Base-by-base conservation (phyloP, 768 basidiomycete genomes). In the Chalciporus chontae region DNA sequence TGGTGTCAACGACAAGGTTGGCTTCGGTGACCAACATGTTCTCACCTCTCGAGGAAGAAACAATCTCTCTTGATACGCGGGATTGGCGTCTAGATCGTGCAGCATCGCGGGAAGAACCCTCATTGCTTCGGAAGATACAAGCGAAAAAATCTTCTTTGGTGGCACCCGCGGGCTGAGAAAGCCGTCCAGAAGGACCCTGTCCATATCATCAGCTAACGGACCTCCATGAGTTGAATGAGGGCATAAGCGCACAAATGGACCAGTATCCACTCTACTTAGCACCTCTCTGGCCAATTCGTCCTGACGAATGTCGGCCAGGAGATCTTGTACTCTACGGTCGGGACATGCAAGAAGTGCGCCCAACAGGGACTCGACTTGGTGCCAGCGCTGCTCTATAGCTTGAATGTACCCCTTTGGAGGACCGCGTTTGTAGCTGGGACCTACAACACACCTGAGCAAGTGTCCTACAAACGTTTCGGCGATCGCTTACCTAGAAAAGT, bases 391-490 rank as follows among this genome's bases (percentile, higher is more conserved):
- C 70, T 94, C 92, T 45, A 94, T 92, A 34, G 91, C 91, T 65
- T 93, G 88, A 43, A 94, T 93, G 65, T 94, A 94, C 17, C 92
- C 92, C 62, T 90, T 90, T 6, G 89, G 88, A 9, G 87, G 87
- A 9, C 90, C 91, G 8, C 90, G 84, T 62, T 87, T 87, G 65
- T 85, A 85, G 61, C 84, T 87, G 0, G 86, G 86, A 40, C 84
- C 87, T 89, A 47, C 13, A 40, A 26, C 44, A 26, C 44, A 48
- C 37, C 49, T 47, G 34, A 37, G 19, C 51, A 3, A 46, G 24
- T n/a, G 36, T 13, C 41, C 24, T 19, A 21, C 32, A 8, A 38
- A 21, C 17, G 23, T 23, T 32, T 34, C 3, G 15, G 29, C 24
- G 27, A 45, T 44, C 19, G 24, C 54, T 52, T 65, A 82, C 82